Base-by-base conservation (phyloP, 106 monocot genomes). In the Amphibolis antarctica region DNA sequence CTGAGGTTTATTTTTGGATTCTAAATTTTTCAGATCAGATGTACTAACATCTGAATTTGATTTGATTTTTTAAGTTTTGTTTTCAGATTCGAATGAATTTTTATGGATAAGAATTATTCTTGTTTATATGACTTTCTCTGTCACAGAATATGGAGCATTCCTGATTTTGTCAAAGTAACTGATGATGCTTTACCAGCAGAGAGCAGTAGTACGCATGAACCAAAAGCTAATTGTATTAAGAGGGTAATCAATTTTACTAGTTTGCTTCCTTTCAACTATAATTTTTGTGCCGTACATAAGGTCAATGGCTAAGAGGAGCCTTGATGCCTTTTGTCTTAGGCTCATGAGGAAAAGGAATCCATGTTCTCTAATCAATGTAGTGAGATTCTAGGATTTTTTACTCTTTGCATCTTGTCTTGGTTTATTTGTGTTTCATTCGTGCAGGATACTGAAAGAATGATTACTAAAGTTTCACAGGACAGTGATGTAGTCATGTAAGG, bases 401-500 rank as follows among this genome's bases (percentile, higher is more conserved):
- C 18, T 0, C 24, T 5, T 23, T 46, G 12, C 12, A 51, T 12
- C 58, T 70, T 59, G 60, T 61, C 6, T 62, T 59, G 12, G 7
- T 11, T 43, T 53, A 30, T 52, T 48, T 15, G 10, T 17, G 31
- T 36, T 28, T 28, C 29, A 31, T 42, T 30, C 1, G 71, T 77
- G 56, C 79, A 84, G 84, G 77, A 66, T 53, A 42, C 53, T 30
- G 61, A 65, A 10, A 66, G 69, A 63, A 65, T 83, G 17, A 50
- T 79, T 68, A 62, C 55, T 67, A 79, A 84, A 70, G 81, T 82
- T 74, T 88, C 88, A 60, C 68, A 72, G 52, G 75, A 81, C 51
- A 81, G 77, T 63, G 81, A 84, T 67, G 75, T 77, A 31, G 73
- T 88, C 31, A 74, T 74, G 88, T 88, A 84, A 78, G 46, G 42